A percentile compares a stretch with the other conserved stretches of the same genome.
Evolutionary conservation across 352 stramenopile species (phyloP).

Genomic region (Achlya hypogyna): DNA sequence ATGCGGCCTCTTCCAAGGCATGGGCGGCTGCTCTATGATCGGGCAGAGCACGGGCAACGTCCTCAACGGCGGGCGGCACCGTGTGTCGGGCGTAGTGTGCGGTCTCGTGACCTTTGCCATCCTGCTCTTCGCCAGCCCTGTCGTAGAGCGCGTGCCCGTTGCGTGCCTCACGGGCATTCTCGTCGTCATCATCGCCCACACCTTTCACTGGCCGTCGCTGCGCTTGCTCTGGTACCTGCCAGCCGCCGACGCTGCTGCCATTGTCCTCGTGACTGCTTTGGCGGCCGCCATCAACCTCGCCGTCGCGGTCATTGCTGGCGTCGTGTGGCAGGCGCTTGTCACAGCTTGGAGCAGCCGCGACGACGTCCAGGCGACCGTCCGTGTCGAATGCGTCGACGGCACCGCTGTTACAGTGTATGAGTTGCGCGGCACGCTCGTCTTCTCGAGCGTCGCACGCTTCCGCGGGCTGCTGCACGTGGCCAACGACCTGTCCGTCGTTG

Average conservation of each 20-base stretch:
- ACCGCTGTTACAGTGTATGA: slow-evolving; percentile 61
- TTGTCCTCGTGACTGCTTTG: slow-evolving; percentile 79
- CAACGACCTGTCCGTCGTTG: slow-evolving; percentile 48
- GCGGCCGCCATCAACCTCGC: slow-evolving; percentile 81
- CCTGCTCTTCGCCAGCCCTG: slow-evolving; percentile 67
- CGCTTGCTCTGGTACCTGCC: slow-evolving; percentile 66
- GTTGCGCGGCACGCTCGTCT: slow-evolving; percentile 64
- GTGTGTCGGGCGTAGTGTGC: slow-evolving; percentile 56
- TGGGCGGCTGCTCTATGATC: slow-evolving; percentile 92
- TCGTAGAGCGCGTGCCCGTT: slow-evolving; percentile 81
- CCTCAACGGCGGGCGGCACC: slow-evolving; percentile 65
- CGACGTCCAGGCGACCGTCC: slow-evolving; percentile 19
- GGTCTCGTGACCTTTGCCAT: slow-evolving; percentile 63
- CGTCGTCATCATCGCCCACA: slow-evolving; percentile 81
- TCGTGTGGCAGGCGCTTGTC: slow-evolving; percentile 75
- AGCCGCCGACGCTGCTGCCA: slow-evolving; percentile 55
- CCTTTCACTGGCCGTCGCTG: slow-evolving; percentile 86
- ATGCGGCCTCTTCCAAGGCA: slow-evolving; percentile 84
- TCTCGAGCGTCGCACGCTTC: slow-evolving; percentile 68
- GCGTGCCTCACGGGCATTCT: slow-evolving; percentile 82
- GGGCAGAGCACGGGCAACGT: slow-evolving; percentile 88
- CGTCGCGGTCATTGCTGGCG: slow-evolving; percentile 75
- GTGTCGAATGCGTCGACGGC: slow-evolving; percentile 30
- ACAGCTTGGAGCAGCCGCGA: slow-evolving; percentile 70
- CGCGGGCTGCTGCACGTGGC: slow-evolving; percentile 64